Conservation (phyloP, 306 rosid species). For the Vigna unguiculata region DNA sequence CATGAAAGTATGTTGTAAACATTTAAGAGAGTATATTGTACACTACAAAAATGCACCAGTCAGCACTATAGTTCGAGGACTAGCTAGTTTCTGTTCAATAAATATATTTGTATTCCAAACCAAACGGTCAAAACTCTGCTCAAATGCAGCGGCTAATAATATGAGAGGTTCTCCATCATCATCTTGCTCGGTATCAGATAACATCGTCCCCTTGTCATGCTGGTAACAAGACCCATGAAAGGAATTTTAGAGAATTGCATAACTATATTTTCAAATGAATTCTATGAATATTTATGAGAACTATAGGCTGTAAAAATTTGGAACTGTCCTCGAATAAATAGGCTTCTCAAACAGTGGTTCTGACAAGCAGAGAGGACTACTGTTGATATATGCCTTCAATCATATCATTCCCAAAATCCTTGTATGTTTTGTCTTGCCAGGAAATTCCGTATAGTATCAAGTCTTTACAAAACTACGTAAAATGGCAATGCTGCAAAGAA, state of each 20-base stretch:
- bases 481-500: conserved; percentile 1
- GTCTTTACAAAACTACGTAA: not conserved
- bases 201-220: not conserved
- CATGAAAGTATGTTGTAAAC: not conserved
- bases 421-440: conserved; percentile 2
- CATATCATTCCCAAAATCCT: not conserved
- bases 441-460: conserved; percentile 6
- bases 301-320: not conserved
- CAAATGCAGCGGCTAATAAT: not conserved
- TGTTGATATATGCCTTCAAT: not conserved
- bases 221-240: not conserved
- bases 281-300: not conserved
- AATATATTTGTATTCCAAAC: conserved; percentile 8
- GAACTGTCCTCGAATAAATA: not conserved
- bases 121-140: conserved; percentile 10
- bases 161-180: not conserved
- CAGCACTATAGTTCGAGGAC: conserved; percentile 26
- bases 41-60: conserved; percentile 28
- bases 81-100: not conserved
- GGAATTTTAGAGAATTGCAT: not conserved
- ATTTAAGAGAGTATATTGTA: not conserved
- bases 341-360: not conserved
- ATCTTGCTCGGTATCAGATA: not conserved
- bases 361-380: not conserved
- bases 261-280: not conserved